These are phyloP conservation scores for Vachellia collinsii DNA, from an alignment of 306 rosid species.

Conservation along the genomic window DNA sequence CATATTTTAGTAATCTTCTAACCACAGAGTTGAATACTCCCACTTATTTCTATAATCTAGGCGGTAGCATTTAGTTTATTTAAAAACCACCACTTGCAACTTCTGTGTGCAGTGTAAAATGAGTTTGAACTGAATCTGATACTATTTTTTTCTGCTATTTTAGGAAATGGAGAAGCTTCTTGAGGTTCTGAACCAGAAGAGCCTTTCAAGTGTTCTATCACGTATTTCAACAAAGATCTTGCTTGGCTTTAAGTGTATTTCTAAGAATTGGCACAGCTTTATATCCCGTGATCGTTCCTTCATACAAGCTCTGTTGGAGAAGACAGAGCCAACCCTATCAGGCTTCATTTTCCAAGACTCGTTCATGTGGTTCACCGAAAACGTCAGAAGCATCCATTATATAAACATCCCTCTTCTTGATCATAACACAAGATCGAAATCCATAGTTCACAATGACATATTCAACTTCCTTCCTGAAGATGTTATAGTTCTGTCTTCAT, in stretches of 20 bases:
- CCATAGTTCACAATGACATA: slow-evolving; percentile 26
- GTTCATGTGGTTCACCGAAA: slow-evolving; percentile 35
- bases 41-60: no score
- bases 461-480: slow-evolving; percentile 57
- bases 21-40: no score
- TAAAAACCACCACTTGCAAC: no score
- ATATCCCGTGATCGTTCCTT: slow-evolving; percentile 29
- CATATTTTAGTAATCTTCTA: no score
- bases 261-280: no score
- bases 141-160: neutral
- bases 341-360: slow-evolving; percentile 60
- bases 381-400: slow-evolving; percentile 42
- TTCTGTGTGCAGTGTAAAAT: no score
- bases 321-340: slow-evolving; percentile 14
- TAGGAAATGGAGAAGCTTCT: slow-evolving; percentile 40
- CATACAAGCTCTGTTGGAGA: slow-evolving; percentile 42
- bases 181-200: no score
- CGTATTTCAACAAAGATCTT: slow-evolving; percentile 1
- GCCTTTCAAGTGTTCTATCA: slow-evolving; percentile 35
- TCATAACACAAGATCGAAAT: neutral
- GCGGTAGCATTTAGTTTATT: no score
- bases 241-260: no score
- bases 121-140: no score
- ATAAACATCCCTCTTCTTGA: neutral
- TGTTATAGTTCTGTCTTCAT: slow-evolving; percentile 49